phyloP scores from a whole-genome alignment of 2,329 filamentous ascomycete species.

The Dichotomopilus funicola region DNA sequence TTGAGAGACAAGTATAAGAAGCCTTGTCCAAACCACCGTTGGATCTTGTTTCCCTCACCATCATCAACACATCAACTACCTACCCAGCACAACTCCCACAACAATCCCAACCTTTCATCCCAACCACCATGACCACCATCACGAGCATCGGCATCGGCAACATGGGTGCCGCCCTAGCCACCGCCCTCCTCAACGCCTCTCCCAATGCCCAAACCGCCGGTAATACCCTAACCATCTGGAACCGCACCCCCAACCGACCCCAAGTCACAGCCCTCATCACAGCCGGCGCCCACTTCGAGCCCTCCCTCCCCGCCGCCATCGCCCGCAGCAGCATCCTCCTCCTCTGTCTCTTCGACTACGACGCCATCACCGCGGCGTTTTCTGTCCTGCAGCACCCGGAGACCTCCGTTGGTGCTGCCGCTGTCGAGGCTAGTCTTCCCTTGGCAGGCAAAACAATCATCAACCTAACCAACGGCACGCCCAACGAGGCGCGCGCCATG shows the following conservation, averaged over 20 bases:
- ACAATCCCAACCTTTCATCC: not conserved
- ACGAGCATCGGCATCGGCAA: slow-evolving; percentile 24
- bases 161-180: slow-evolving; percentile 22
- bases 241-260: slow-evolving; percentile 20
- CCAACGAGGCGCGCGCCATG: slow-evolving; percentile 20
- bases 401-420: too few relatives aligned
- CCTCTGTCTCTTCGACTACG: slow-evolving; percentile 26
- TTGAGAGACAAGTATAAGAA: not conserved
- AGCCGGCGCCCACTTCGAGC: slow-evolving; percentile 14
- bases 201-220: slow-evolving; percentile 14
- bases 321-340: slow-evolving; percentile 18
- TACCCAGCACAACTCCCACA: not conserved
- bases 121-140: slow-evolving; percentile 13
- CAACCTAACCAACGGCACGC: slow-evolving; percentile 28
- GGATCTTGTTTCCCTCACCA: not conserved
- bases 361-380: slow-evolving; percentile 13
- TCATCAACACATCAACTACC: not conserved
- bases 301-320: slow-evolving; percentile 15
- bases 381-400: slow-evolving; percentile 5
- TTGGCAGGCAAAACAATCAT: slow-evolving; percentile 24
- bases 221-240: slow-evolving; percentile 26
- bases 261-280: slow-evolving; percentile 14
- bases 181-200: slow-evolving; percentile 17
- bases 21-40: not conserved
- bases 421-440: not conserved